Percentiles rank a stretch among this genome's conserved stretches.
phyloP scores from a whole-genome alignment of 805 yeast genomes.

The Priceomyces medius region DNA sequence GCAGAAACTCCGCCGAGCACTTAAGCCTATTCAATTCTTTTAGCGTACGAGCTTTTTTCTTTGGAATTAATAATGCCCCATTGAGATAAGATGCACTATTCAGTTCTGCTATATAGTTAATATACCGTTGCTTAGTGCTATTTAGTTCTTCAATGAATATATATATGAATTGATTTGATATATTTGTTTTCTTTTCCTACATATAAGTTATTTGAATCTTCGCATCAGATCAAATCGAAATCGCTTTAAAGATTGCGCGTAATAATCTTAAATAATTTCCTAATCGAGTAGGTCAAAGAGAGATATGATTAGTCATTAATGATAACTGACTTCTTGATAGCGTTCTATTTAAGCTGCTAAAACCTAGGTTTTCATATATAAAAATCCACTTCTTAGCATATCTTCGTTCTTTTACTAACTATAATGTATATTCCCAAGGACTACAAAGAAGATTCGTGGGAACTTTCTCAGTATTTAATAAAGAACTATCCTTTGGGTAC shows the following conservation, averaged over 20 bases:
- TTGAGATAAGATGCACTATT: not conserved
- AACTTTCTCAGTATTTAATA: conserved; percentile 41
- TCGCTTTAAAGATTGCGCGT: no score
- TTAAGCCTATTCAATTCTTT: not conserved
- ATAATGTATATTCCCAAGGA: conserved; percentile 39
- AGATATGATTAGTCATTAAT: no score
- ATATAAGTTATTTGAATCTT: no score
- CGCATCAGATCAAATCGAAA: no score
- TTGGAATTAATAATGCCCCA: no score
- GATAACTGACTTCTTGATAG: not conserved
- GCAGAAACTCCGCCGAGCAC: conserved; percentile 3
- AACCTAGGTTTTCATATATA: no score
- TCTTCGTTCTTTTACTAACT: no score
- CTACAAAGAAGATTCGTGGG: conserved; percentile 33
- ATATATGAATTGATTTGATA: not conserved
- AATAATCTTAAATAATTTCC: no score
- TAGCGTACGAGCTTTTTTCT: no score
- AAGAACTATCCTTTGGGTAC: conserved; percentile 52
- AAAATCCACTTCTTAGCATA: no score
- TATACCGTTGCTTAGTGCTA: not conserved
- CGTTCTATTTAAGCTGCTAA: not conserved
- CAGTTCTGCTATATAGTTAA: not conserved
- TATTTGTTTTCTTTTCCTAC: no score
- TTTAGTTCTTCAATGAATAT: not conserved
- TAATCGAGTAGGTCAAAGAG: no score